Base-by-base conservation (phyloP, 495 filamentous ascomycete genomes). In the Neohortaea acidophila region DNA sequence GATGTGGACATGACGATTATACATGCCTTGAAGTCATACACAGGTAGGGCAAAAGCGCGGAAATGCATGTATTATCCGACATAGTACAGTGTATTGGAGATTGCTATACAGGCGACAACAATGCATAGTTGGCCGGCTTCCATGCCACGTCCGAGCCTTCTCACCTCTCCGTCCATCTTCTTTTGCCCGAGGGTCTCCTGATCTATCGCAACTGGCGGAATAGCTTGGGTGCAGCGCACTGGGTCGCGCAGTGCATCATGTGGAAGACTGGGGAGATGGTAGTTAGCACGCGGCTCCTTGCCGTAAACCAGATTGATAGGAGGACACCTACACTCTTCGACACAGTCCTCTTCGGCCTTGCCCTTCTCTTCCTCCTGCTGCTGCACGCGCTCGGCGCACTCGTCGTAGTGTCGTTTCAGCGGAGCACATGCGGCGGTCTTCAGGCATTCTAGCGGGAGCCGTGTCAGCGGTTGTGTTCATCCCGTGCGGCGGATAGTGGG, bases 371-470 rank as follows among this genome's bases (percentile, higher is more conserved):
- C 74, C 48, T 73, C 63, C 58, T 80, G 73, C 51, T 60, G 61
- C 41, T 76, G 87, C 48, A 94, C 89, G 50, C 89, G 84, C 67
- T 92, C 85, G 51, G 84, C 81, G 59, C 89, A 97, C 63, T 94
- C 85, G 45, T 94, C 86, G 62, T 75, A 96, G 70, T 97, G 89
- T 72, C 96, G 86, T 73, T 94, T 97, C 49, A 71, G 70, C 21
- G 80, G 77, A 31, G 75, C 66, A 65, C 89, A 97, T 62, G 81
- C 64, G 55, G 81, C 72, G 41, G 84, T 82, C 55, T 81, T 69
- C 59, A 70, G 70, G 68, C 91, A 97, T 49, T 92, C 91, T 97
- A 61, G 48, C 36, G 38, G 21, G 7, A 18, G 17, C 26, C 18
- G 44, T 29, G 38, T 39, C 30, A 33, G 9, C 8, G 9, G 15